phyloP scores from a whole-genome alignment of 768 basidiomycete genomes.

The Chalciporus pseudorubinellus region DNA sequence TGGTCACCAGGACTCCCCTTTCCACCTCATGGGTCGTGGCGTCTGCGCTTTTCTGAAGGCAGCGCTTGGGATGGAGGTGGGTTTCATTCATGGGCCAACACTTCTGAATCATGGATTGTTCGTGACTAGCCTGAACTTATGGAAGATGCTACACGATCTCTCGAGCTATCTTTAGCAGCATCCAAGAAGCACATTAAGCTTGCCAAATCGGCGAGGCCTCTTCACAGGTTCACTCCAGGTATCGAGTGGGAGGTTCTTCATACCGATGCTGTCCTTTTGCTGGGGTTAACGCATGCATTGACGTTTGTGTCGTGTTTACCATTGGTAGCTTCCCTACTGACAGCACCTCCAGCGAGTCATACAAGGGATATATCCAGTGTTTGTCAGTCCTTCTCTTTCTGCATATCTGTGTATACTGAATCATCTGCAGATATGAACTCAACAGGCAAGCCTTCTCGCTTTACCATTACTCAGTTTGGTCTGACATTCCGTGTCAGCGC shows the following conservation, averaged over 20 bases:
- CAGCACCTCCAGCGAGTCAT: conserved; percentile 55
- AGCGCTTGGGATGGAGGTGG: conserved; percentile 77
- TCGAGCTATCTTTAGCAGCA: conserved; percentile 58
- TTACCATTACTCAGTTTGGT: conserved; percentile 14
- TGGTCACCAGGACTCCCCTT: conserved; percentile 48
- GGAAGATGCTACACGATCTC: conserved; percentile 55
- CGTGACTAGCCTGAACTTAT: conserved; percentile 51
- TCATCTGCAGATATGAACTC: conserved; percentile 39
- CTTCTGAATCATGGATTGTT: neutral
- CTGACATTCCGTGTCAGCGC: conserved; percentile 37
- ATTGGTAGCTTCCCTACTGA: conserved; percentile 5
- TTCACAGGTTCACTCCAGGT: conserved; percentile 53
- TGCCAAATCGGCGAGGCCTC: conserved; percentile 32
- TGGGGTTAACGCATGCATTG: conserved; percentile 68
- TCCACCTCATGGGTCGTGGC: conserved; percentile 71
- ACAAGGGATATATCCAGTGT: conserved; percentile 78
- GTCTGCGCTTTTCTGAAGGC: conserved; percentile 75
- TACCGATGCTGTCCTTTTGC: conserved; percentile 68
- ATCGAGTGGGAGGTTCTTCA: conserved; percentile 76
- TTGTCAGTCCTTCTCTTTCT: conserved; percentile 43
- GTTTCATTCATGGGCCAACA: neutral
- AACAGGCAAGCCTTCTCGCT: conserved; percentile 45
- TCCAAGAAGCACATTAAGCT: conserved; percentile 50
- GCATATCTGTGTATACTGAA: conserved; percentile 6
- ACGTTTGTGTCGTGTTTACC: conserved; percentile 41